phyloP scores from a whole-genome alignment of 2,329 filamentous ascomycete genomes.

The Septoria linicola region DNA sequence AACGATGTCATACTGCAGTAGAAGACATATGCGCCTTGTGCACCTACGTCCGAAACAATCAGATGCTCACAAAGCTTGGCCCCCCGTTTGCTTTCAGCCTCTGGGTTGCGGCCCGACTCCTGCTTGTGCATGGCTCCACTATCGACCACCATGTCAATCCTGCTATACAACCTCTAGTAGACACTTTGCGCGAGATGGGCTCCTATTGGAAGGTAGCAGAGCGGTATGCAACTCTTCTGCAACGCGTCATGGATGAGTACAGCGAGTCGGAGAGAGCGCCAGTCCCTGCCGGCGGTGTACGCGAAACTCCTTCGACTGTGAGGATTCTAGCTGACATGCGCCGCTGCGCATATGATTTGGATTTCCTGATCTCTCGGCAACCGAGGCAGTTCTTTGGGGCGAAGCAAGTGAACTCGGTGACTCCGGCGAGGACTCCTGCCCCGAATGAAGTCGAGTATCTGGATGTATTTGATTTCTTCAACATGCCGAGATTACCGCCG shows the following conservation, averaged over 20 bases:
- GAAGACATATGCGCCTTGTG: slow-evolving; percentile 77
- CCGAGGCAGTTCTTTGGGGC: slow-evolving; percentile 52
- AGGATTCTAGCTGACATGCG: slow-evolving; percentile 90
- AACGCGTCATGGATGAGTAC: slow-evolving; percentile 83
- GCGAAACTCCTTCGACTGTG: slow-evolving; percentile 76
- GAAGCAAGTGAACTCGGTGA: slow-evolving; percentile 29
- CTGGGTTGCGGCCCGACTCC: slow-evolving; percentile 83
- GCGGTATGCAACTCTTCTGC: slow-evolving; percentile 75
- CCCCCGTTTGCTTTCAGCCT: slow-evolving; percentile 89
- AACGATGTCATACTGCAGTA: slow-evolving; percentile 78
- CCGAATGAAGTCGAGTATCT: slow-evolving; percentile 85
- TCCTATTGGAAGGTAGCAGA: slow-evolving; percentile 81
- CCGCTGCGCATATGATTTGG: slow-evolving; percentile 82
- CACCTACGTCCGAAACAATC: slow-evolving; percentile 73
- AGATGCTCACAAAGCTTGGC: slow-evolving; percentile 75
- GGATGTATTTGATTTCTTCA: slow-evolving; percentile 94
- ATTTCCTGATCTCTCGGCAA: slow-evolving; percentile 83
- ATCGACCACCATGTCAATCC: slow-evolving; percentile 80
- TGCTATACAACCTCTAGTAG: slow-evolving; percentile 78
- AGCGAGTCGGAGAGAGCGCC: slow-evolving; percentile 67
- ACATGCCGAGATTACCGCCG: slow-evolving; percentile 71
- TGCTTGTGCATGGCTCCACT: slow-evolving; percentile 87
- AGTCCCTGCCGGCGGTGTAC: slow-evolving; percentile 61
- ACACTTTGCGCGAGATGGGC: slow-evolving; percentile 77
- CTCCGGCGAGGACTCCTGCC: slow-evolving; percentile 52